These are phyloP conservation scores for Suhomyces canberraensis DNA, from an alignment of 805 yeast genomes.

Conservation along the genomic window DNA sequence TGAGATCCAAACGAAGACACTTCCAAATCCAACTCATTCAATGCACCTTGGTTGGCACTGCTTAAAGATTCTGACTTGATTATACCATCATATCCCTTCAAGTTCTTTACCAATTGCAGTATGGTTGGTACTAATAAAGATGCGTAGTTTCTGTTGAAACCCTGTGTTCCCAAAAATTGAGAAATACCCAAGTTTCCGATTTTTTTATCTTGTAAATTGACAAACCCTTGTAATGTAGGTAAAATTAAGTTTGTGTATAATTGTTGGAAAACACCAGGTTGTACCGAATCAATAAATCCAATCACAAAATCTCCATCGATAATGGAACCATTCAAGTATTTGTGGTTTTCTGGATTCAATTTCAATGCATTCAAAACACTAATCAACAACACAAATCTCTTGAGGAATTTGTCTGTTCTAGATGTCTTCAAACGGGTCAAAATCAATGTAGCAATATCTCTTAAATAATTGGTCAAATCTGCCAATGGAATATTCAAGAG, in stretches of 20 bases:
- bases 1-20: slow-evolving; percentile 76
- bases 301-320: slow-evolving; percentile 50
- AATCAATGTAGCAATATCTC: slow-evolving; percentile 71
- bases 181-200: slow-evolving; percentile 49
- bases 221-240: slow-evolving; percentile 48
- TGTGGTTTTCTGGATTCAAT: not conserved
- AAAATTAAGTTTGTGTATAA: slow-evolving; percentile 47
- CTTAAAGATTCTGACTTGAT: slow-evolving; percentile 14
- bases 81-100: slow-evolving; percentile 28
- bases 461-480: slow-evolving; percentile 50
- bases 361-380: slow-evolving; percentile 19
- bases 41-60: slow-evolving; percentile 17
- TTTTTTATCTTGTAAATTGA: slow-evolving; percentile 55
- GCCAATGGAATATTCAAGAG: slow-evolving; percentile 53
- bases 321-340: slow-evolving; percentile 7
- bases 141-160: slow-evolving; percentile 17
- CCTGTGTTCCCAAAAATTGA: slow-evolving; percentile 33
- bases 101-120: slow-evolving; percentile 32
- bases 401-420: slow-evolving; percentile 77
- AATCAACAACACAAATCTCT: slow-evolving; percentile 65
- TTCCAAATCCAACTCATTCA: slow-evolving; percentile 53
- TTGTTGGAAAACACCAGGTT: slow-evolving; percentile 55
- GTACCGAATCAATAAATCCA: slow-evolving; percentile 69
- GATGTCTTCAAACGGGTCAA: slow-evolving; percentile 78
- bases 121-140: slow-evolving; percentile 25